A percentile compares a stretch with the other conserved stretches of the same genome.
These are phyloP conservation scores for Diaporthe eres DNA, from an alignment of 2,329 filamentous ascomycete genomes.

Conservation along the genomic window DNA sequence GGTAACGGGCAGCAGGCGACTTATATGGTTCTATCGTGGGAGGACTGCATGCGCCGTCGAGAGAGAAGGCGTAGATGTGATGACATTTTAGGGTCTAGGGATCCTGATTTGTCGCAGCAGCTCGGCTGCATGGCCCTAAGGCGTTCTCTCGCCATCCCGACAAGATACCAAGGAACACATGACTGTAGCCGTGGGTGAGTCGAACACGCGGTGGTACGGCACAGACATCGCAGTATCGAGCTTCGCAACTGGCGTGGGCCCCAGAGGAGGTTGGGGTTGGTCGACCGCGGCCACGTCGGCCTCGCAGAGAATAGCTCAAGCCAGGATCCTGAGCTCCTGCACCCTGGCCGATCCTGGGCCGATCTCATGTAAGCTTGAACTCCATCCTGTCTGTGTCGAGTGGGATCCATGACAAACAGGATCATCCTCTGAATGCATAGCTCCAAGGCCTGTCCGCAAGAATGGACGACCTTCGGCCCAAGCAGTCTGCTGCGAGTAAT, in stretches of 20 bases:
- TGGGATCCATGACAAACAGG: conserved; percentile 30
- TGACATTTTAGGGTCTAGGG: conserved; percentile 20
- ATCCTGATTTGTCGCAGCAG: conserved; percentile 26
- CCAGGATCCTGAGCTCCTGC: conserved; percentile 23
- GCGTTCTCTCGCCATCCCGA: conserved; percentile 31
- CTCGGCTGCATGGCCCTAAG: conserved; percentile 6
- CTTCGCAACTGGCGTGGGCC: conserved; percentile 17
- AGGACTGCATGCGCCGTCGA: conserved; percentile 8
- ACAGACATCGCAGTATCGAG: conserved; percentile 29
- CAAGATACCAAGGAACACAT: conserved; percentile 25
- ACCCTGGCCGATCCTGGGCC: conserved; percentile 23
- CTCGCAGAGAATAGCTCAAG: conserved; percentile 35
- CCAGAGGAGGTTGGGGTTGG: conserved; percentile 25
- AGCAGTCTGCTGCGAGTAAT: conserved; percentile 23
- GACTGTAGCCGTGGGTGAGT: conserved; percentile 10
- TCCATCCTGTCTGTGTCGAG: conserved; percentile 15
- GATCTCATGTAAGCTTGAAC: conserved; percentile 36
- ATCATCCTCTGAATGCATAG: conserved; percentile 19
- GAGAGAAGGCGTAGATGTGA: conserved; percentile 27
- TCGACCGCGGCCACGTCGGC: conserved; percentile 31
- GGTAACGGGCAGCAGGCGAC: conserved; percentile 34
- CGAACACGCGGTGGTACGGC: conserved; percentile 33
- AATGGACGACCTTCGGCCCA: not conserved
- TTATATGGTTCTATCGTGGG: conserved; percentile 36
- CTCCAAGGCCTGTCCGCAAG: not conserved